Base-by-base conservation (phyloP, 257 asterid genomes). In the Linaria vulgaris region DNA sequence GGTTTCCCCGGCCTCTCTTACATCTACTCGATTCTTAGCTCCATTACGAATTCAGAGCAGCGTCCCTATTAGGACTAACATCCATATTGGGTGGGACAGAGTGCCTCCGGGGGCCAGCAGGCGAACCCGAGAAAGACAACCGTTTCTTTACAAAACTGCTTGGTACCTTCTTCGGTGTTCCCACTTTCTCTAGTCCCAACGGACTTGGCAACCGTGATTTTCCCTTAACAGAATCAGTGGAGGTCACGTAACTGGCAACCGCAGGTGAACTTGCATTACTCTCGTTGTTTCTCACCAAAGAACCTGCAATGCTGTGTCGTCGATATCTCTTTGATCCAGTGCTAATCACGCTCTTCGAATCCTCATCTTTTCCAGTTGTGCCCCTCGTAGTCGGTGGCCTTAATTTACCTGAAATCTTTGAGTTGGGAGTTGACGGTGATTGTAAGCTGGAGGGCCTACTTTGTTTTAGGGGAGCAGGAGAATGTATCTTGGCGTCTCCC, bases 271-370 rank as follows among this genome's bases (percentile, higher is more conserved):
- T 83, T 10, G 76, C 76, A 2, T 82, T 76, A 74, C 96, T 92
- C 69, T 87, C 97, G 34, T 89, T 95, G 21, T 92, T 96, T 74
- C 92, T 78, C 61, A 78, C 76, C 0, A 85, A 87, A 16, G 96
- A 85, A 21, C 94, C 81, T 0, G 84, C 85, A 34, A 73, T 44
- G 76, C 95, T 90, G 44, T 75, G 85, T 78, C 90, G 82, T 70
- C 84, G 66, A 41, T 73, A 81, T 16, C 83, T 63, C 5, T 89
- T 90, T 7, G 97, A 83, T 23, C 68, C 82, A 1, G 61, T 69
- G 47, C 96, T 90, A 47, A 43, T 43, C 73, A 78, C 25, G 82
- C 97, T 90, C 79, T 72, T 85, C 6, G 84, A 65, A 31, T 90
- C 97, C 3, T 82, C 92, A 19, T 90, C 97, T 0, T 23, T 75